Evolutionary conservation across 2,329 filamentous ascomycete species (phyloP), one percentile per base, ranked within the genome.

Genomic region (Cladosporium sp.): DNA sequence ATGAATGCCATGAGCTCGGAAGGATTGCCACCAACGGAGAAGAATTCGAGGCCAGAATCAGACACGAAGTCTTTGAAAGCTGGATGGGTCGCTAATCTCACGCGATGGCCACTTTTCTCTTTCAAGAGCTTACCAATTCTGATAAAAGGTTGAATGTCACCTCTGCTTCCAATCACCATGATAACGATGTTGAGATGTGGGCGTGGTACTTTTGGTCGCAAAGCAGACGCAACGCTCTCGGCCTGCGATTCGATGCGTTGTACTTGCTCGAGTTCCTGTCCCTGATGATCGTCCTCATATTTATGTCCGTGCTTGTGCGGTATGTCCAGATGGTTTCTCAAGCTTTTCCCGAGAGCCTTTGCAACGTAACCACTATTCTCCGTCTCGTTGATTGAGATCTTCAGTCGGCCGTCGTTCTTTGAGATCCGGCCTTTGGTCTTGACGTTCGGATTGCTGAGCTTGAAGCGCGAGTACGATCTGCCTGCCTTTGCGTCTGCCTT

Each of bases 101-200:
- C 88, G 7, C 88, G 82, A 69, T 93, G 89, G 1, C 87, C 87
- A 63, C 89, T 85, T 47, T 86, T 76, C 55, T 90, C 82, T 67
- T 88, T 85, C 43, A 94, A 74, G 1, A 89, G 81, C 72, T 88
- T 87, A 19, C 87, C 89, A 51, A 94, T 82, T 64, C 85, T 86
- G 19, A 94, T 73, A 61, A 94, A 94, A 0, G 90, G 90, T 69
- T 94, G 90, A 2, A 89, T 87, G 67, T 94, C 90, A 37, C 90
- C 90, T 51, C 90, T 80, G 2, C 85, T 89, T 2, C 90, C 90
- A 65, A 93, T 91, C 6, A 93, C 88, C 83, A 92, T 91, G 66
- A 93, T 87, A 28, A 92, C 88, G 55, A 94, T 88, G 70, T 92
- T 92, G 49, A 94, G 76, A 9, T 71, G 76, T 1, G 85, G 80